phyloP scores from a whole-genome alignment of 2,329 filamentous ascomycete species.

The Talaromyces piceae region DNA sequence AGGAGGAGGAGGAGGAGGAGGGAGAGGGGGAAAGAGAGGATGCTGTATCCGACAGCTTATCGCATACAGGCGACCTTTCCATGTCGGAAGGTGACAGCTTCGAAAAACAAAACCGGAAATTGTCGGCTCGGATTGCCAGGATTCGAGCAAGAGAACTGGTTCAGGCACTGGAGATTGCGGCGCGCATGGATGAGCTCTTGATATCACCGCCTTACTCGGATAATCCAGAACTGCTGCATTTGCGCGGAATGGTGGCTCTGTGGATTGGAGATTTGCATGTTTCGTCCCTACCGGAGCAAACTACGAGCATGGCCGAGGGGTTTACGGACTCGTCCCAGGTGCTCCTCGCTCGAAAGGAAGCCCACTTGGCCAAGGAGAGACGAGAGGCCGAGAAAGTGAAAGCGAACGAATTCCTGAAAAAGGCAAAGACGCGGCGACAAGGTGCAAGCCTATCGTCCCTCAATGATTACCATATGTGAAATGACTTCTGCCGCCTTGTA shows the following conservation, averaged over 20 bases:
- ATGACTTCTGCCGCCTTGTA: too few species aligned
- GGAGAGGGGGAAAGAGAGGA: too few species aligned
- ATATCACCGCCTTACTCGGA: slow-evolving; percentile 63
- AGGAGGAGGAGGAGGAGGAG: too few species aligned
- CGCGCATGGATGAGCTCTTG: slow-evolving; percentile 64
- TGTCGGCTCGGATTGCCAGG: slow-evolving; percentile 21
- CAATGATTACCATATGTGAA: not conserved
- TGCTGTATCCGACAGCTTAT: slow-evolving; percentile 18
- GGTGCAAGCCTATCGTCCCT: slow-evolving; percentile 22
- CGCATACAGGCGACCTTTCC: slow-evolving; percentile 24
- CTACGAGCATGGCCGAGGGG: slow-evolving; percentile 13
- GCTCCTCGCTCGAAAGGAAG: slow-evolving; percentile 25
- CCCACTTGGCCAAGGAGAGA: slow-evolving; percentile 27
- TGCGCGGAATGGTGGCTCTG: slow-evolving; percentile 66
- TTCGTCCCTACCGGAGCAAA: slow-evolving; percentile 22
- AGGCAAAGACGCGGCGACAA: slow-evolving; percentile 24
- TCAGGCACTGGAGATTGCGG: slow-evolving; percentile 56
- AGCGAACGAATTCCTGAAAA: slow-evolving; percentile 27
- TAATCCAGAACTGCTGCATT: slow-evolving; percentile 57
- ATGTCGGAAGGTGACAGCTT: slow-evolving; percentile 16
- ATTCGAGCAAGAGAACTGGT: slow-evolving; percentile 48
- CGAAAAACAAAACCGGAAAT: slow-evolving; percentile 28
- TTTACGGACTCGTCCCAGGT: slow-evolving; percentile 13
- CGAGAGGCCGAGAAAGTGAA: slow-evolving; percentile 25
- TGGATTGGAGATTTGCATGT: slow-evolving; percentile 63